A percentile compares a stretch with the other conserved stretches of the same genome.
Conservation (phyloP, 306 rosid species). For the Rosa chinensis region DNA sequence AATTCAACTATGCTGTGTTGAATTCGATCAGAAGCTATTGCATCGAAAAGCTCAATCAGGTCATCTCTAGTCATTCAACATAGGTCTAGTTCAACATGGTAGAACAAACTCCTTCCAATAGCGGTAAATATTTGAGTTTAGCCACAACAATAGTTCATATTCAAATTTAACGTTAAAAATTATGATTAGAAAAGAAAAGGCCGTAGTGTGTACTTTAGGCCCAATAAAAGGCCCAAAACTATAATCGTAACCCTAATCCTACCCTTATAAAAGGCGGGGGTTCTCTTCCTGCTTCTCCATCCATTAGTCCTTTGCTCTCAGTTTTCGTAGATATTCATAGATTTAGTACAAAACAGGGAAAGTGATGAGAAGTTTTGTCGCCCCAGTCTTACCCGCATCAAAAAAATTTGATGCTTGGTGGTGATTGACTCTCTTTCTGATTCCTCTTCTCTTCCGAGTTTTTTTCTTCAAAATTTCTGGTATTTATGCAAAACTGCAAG, state of each 20-base stretch:
- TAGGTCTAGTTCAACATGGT: no score
- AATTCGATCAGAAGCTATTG: no score
- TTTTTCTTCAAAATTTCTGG: neutral
- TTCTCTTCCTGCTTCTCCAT: neutral
- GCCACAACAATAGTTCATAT: no score
- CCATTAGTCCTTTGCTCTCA: neutral
- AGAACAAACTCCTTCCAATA: no score
- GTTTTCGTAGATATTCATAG: neutral
- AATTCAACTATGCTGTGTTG: no score
- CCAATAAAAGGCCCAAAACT: neutral
- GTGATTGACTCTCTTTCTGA: slow-evolving; percentile 28
- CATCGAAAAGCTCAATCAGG: no score
- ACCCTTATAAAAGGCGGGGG: neutral
- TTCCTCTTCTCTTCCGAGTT: neutral
- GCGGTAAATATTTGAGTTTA: no score
- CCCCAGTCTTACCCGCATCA: slow-evolving; percentile 23
- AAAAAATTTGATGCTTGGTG: neutral
- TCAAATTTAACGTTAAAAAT: no score
- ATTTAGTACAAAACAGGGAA: neutral
- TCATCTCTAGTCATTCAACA: no score
- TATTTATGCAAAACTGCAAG: neutral
- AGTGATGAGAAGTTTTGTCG: slow-evolving; percentile 17
- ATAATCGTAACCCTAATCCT: neutral
- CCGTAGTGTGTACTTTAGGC: no score
- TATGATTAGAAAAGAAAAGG: no score